A percentile compares a stretch with the other conserved stretches of the same genome.
These are phyloP conservation scores for Phytophthora melonis DNA, from an alignment of 352 stramenopile species.

Conservation along the genomic window DNA sequence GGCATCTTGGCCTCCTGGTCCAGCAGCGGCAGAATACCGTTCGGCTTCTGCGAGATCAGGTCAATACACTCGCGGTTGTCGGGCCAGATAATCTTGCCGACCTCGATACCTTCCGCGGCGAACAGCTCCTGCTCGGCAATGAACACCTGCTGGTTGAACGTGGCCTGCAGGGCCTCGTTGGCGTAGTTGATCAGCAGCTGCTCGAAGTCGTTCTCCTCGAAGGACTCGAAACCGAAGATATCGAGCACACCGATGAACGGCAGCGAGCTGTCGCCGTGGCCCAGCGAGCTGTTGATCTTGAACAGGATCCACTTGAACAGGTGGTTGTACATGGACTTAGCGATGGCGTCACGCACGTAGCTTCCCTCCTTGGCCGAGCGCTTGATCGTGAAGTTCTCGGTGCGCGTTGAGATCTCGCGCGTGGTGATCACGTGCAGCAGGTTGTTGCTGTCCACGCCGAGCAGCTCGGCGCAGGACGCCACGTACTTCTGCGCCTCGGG, in stretches of 20 bases:
- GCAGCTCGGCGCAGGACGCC: slow-evolving; percentile 60
- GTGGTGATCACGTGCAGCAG: slow-evolving; percentile 84
- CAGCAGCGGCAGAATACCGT: slow-evolving; percentile 81
- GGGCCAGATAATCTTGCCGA: slow-evolving; percentile 84
- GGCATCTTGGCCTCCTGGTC: slow-evolving; percentile 86
- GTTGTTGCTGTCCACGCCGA: slow-evolving; percentile 76
- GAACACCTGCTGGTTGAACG: slow-evolving; percentile 93
- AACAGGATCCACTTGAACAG: slow-evolving; percentile 88
- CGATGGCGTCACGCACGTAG: slow-evolving; percentile 92
- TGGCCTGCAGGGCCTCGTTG: slow-evolving; percentile 89
- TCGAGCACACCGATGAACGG: slow-evolving; percentile 96
- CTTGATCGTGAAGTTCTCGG: slow-evolving; percentile 85
- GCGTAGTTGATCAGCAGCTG: slow-evolving; percentile 93
- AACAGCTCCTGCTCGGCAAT: slow-evolving; percentile 89
- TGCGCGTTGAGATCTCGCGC: slow-evolving; percentile 80
- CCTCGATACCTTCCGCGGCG: slow-evolving; percentile 80
- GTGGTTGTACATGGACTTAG: slow-evolving; percentile 94
- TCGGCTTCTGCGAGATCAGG: slow-evolving; percentile 82
- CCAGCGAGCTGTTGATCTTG: slow-evolving; percentile 86
- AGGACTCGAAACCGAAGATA: slow-evolving; percentile 98
- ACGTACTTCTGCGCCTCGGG: slow-evolving; percentile 63
- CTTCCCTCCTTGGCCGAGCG: slow-evolving; percentile 81
- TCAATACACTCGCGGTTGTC: slow-evolving; percentile 91
- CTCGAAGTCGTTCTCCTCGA: slow-evolving; percentile 94
- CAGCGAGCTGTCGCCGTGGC: slow-evolving; percentile 72